A percentile compares a stretch with the other conserved stretches of the same genome.
Evolutionary conservation across 1,284 basidiomycete genomes (phyloP).

Genomic region (Pholiota adiposa): DNA sequence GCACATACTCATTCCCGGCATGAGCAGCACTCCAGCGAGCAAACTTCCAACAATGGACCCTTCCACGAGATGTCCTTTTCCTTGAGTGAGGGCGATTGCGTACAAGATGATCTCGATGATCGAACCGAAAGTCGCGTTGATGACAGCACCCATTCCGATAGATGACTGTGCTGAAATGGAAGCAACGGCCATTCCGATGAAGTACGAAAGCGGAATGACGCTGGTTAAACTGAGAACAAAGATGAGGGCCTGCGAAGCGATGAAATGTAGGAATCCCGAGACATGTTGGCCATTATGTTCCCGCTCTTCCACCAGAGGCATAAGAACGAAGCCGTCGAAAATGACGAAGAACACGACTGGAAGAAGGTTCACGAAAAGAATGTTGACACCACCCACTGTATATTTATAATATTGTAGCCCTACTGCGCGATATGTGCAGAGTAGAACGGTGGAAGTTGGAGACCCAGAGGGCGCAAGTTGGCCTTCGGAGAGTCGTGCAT

Average conservation of each 20-base stretch:
- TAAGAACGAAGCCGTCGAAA: slow-evolving; percentile 87
- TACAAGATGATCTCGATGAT: slow-evolving; percentile 98
- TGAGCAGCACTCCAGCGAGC: slow-evolving; percentile 93
- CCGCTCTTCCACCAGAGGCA: slow-evolving; percentile 68
- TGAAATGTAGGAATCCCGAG: slow-evolving; percentile 66
- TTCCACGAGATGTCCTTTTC: slow-evolving; percentile 94
- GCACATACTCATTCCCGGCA: slow-evolving; percentile 98
- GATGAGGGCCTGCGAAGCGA: slow-evolving; percentile 82
- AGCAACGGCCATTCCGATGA: slow-evolving; percentile 99
- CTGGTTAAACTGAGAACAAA: slow-evolving; percentile 88
- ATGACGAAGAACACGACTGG: slow-evolving; percentile 96
- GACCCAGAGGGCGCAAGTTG: slow-evolving; percentile 76
- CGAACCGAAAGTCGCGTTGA: slow-evolving; percentile 99
- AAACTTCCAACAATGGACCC: slow-evolving; percentile 95
- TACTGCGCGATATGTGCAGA: slow-evolving; percentile 94
- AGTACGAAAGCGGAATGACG: slow-evolving; percentile 98
- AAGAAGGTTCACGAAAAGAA: slow-evolving; percentile 95
- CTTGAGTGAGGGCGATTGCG: slow-evolving; percentile 83
- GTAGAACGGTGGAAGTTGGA: slow-evolving; percentile 81
- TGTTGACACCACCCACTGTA: slow-evolving; percentile 98
- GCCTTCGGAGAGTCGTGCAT: slow-evolving; percentile 65
- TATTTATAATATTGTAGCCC: slow-evolving; percentile 99
- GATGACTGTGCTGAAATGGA: slow-evolving; percentile 97
- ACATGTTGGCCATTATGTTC: slow-evolving; percentile 59
- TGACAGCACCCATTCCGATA: slow-evolving; percentile 99